Percentiles rank a stretch among this genome's conserved stretches.
Evolutionary conservation across 176 grass and related monocot species (phyloP).

Genomic region (Bolboschoenus planiculmis): DNA sequence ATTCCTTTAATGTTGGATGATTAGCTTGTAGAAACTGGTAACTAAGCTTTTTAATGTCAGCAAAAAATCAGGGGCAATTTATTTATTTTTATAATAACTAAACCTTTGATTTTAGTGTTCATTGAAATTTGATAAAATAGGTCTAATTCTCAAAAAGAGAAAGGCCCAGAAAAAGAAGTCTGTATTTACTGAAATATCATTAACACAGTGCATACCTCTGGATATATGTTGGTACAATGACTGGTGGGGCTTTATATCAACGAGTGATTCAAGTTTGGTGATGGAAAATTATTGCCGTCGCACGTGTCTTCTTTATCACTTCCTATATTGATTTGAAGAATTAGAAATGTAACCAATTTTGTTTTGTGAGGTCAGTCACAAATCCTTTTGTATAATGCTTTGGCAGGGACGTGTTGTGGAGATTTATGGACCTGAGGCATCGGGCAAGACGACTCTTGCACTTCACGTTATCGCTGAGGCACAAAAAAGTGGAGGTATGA

Average conservation of each 20-base stretch:
- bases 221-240: background rate
- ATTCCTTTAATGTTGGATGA: background rate
- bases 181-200: background rate
- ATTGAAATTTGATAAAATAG: background rate
- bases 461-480: conserved; percentile 92
- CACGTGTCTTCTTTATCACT: background rate
- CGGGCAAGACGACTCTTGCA: conserved; percentile 94
- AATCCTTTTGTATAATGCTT: conserved; percentile 3
- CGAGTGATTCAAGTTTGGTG: background rate
- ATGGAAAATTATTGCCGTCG: background rate
- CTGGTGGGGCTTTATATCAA: background rate
- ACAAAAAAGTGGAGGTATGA: conserved; percentile 67
- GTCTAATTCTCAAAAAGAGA: background rate
- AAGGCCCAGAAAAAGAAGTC: background rate
- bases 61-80: background rate
- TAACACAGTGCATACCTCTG: background rate
- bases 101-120: background rate
- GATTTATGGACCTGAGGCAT: conserved; percentile 90
- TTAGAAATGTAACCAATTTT: background rate
- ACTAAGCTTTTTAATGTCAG: background rate
- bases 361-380: background rate
- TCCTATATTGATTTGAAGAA: background rate
- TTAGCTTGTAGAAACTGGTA: background rate
- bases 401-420: conserved; percentile 82
- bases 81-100: background rate